Percentiles rank a stretch among this genome's conserved stretches.
These are phyloP conservation scores for Alternaria metachromatica DNA, from an alignment of 2,329 filamentous ascomycete species.

Conservation along the genomic window DNA sequence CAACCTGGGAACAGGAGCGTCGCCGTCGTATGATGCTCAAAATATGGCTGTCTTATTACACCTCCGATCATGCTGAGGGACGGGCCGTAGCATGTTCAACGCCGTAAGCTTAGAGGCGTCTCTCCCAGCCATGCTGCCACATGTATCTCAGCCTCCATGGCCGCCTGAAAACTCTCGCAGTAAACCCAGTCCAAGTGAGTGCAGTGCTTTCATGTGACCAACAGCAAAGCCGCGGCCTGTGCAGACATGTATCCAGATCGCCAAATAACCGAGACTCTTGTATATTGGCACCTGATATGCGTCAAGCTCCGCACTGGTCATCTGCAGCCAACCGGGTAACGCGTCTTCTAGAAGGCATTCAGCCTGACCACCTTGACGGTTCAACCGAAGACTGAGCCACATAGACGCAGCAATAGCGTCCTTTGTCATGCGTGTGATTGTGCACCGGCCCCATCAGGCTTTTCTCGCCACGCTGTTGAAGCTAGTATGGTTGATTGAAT, in stretches of 20 bases:
- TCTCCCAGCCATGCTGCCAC: not conserved
- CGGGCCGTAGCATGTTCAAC: conserved; percentile 35
- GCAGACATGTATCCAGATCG: conserved; percentile 28
- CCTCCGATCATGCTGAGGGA: conserved; percentile 33
- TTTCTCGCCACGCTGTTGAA: not conserved
- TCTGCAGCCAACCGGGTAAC: conserved; percentile 30
- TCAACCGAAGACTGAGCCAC: conserved; percentile 21
- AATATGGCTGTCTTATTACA: not conserved
- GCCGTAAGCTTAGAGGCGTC: conserved; percentile 11
- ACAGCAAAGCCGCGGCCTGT: conserved; percentile 22
- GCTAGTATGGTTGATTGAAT: not conserved
- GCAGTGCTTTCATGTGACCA: conserved; percentile 38
- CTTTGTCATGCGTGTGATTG: conserved; percentile 1
- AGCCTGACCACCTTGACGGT: conserved; percentile 24
- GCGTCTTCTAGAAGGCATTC: conserved; percentile 35
- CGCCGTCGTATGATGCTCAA: conserved; percentile 4
- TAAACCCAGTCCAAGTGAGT: not conserved
- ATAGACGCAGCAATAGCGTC: not conserved
- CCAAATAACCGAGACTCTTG: conserved; percentile 44
- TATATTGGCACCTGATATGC: conserved; percentile 42
- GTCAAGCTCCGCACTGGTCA: conserved; percentile 30
- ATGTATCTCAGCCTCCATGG: not conserved
- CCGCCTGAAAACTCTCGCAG: not conserved
- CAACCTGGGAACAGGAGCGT: conserved; percentile 4
- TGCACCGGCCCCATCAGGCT: not conserved